A percentile compares a stretch with the other conserved stretches of the same genome.
These are phyloP conservation scores for Osmanthus fragrans DNA, from an alignment of 257 asterid species.

Conservation along the genomic window DNA sequence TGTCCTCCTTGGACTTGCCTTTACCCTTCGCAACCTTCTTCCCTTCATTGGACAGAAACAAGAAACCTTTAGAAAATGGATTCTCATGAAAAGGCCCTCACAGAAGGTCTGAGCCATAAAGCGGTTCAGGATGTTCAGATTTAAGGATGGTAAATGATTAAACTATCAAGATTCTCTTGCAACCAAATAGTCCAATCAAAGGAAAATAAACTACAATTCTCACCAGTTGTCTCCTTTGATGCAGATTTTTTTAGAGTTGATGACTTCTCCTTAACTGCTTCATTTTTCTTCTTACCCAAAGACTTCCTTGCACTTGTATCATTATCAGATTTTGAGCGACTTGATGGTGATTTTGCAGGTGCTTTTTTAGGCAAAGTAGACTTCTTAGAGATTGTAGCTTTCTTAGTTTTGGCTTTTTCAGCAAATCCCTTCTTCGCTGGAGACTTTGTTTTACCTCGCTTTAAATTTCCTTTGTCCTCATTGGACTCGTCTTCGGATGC, in stretches of 20 bases:
- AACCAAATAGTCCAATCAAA: background rate
- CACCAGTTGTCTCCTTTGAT: conserved; percentile 64
- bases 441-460: conserved; percentile 31
- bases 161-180: background rate
- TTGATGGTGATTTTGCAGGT: conserved; percentile 50
- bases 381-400: conserved; percentile 20
- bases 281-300: conserved; percentile 60
- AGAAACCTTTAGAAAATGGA: conserved; percentile 5
- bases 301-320: conserved; percentile 47
- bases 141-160: background rate
- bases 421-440: conserved; percentile 53
- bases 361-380: conserved; percentile 46
- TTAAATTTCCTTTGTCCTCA: conserved; percentile 46
- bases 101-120: background rate
- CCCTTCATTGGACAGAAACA: conserved; percentile 35
- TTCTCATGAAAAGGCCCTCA: background rate
- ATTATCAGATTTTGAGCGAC: conserved; percentile 40
- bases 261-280: conserved; percentile 45
- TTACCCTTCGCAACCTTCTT: conserved; percentile 45
- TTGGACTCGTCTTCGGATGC: conserved; percentile 47
- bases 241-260: conserved; percentile 55
- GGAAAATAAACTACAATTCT: conserved; percentile 21
- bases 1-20: conserved; percentile 43
- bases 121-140: background rate
- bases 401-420: conserved; percentile 50